Evolutionary conservation across 2,329 filamentous ascomycete genomes (phyloP), one percentile per base, ranked within the genome.

Genomic region (Colletotrichum sp.): DNA sequence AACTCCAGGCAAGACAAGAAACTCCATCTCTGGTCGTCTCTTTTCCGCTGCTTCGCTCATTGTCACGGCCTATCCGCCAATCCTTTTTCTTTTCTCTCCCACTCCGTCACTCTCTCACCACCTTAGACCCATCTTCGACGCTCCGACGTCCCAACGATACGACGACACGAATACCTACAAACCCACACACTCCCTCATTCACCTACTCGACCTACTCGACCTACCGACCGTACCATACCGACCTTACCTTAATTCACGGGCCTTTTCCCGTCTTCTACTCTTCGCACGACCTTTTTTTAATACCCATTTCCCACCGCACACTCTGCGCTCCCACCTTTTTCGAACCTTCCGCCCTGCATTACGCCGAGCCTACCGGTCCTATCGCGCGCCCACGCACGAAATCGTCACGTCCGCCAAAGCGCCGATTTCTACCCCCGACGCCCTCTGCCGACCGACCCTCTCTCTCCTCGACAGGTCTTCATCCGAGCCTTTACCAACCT

Each of bases 221-320:
- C 44, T 49, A 49, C 44, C 44, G 44, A 49, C 44, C 44, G 44
- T 21, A 49, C 44, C 44, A 16, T 24, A 32, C 57, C 34, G 39
- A 44, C 55, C 39, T 30, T 60, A 30, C 73, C 28, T 65, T 66
- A 60, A 76, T 73, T 63, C 74, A 69, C 74, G 59, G 70, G 34
- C 70, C 70, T 74, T 72, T 52, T n/a, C 57, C 34, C 24, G 30
- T 21, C 59, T 49, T 39, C 24, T 59, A 62, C 55, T 67, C 70
- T 72, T 73, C 70, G 64, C 70, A 73, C 74, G 74, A 69, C 57
- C 73, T 32, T 64, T 73, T 76, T 63, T 60, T 69, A 64, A 76
- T 76, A 69, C 70, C 70, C 15, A 49, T 26, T 68, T 62, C 70
- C 70, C 44, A 69, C 57, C 59, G 44, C 70, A 64, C 52, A 60